Conservation (phyloP, 2,329 filamentous ascomycete species). For the Fusarium bactridioides region DNA sequence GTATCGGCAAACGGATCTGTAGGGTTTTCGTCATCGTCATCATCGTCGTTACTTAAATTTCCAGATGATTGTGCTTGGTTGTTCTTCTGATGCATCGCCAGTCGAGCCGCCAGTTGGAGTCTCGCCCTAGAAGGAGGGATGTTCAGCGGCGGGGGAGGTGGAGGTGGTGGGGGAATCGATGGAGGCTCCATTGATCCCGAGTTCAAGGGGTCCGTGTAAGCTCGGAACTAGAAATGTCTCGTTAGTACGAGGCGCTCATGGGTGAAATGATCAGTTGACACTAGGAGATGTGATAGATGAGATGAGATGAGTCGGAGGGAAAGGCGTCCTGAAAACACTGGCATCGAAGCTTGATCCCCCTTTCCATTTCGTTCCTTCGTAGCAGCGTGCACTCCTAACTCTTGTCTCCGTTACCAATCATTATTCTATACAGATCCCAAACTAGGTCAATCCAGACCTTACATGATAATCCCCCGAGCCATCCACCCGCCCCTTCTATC, state of each 20-base stretch:
- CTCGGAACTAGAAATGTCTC: constrained; percentile 59
- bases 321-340: constrained; percentile 40
- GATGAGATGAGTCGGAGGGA: constrained; percentile 33
- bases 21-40: constrained; percentile 52
- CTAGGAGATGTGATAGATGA: constrained; percentile 35
- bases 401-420: constrained; percentile 33
- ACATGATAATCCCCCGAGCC: constrained; percentile 25
- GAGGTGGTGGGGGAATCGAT: constrained; percentile 65
- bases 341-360: constrained; percentile 41
- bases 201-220: constrained; percentile 65
- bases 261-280: constrained; percentile 32
- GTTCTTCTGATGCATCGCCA: constrained; percentile 78
- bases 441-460: constrained; percentile 14
- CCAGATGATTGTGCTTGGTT: constrained; percentile 57
- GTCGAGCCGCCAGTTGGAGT: constrained; percentile 85
- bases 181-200: constrained; percentile 62
- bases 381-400: constrained; percentile 34
- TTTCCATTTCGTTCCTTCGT: constrained; percentile 42
- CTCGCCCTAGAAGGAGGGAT: constrained; percentile 87
- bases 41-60: constrained; percentile 48
- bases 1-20: constrained; percentile 58
- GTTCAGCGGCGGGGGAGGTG: constrained; percentile 82
- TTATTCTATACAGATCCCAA: constrained; percentile 37
- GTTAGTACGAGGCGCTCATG: constrained; percentile 32
- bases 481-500: constrained; percentile 28